phyloP scores from a whole-genome alignment of 768 basidiomycete species.

The Tylopilus rubrobrunneus region DNA sequence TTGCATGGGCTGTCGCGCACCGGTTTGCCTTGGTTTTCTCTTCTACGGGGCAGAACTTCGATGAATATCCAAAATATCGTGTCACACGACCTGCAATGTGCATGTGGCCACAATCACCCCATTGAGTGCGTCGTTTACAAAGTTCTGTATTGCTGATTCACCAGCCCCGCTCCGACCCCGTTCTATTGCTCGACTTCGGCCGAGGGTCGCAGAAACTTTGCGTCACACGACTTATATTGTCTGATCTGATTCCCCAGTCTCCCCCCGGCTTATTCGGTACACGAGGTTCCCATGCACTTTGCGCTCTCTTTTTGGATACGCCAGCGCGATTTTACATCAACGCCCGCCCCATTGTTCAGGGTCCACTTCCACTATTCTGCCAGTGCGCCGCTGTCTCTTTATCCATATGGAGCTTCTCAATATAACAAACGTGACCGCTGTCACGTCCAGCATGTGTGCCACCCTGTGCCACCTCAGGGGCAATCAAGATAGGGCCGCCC shows the following conservation, averaged over 20 bases:
- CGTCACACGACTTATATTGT: not conserved
- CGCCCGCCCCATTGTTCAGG: too few species aligned
- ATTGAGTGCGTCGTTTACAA: not conserved
- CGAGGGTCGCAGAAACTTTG: not conserved
- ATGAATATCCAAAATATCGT: not conserved
- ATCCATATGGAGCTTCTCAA: constrained; percentile 1
- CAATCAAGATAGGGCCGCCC: not conserved
- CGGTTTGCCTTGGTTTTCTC: not conserved
- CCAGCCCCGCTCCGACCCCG: not conserved
- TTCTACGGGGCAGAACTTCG: not conserved
- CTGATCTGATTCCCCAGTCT: not conserved
- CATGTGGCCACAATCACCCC: not conserved
- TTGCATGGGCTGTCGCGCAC: not conserved
- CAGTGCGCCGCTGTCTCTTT: not conserved
- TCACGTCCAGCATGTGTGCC: not conserved
- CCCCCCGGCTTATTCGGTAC: not conserved
- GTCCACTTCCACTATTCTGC: not conserved
- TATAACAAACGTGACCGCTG: not conserved
- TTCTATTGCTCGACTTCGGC: not conserved
- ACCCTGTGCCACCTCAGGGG: not conserved
- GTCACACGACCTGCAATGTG: constrained; percentile 17
- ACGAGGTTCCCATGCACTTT: not conserved
- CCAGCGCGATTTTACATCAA: not conserved
- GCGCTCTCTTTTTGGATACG: not conserved
- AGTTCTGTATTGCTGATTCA: not conserved